These are phyloP conservation scores for Gloeopeniophorella convolvens DNA, from an alignment of 768 basidiomycete genomes.

Conservation along the genomic window DNA sequence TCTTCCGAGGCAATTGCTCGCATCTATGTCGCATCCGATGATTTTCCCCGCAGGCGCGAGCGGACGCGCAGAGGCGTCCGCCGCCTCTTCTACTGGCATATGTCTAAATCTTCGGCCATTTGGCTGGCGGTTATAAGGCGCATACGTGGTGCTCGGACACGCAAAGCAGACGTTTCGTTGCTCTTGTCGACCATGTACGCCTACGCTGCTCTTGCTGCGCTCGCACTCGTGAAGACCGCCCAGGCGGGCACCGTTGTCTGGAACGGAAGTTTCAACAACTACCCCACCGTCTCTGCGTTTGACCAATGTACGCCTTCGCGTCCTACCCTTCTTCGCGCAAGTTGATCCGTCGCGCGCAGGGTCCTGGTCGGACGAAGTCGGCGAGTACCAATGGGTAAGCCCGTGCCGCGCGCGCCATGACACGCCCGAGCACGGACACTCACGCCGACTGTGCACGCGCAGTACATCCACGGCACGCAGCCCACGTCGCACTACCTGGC, in stretches of 20 bases:
- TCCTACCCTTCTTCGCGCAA: neutral
- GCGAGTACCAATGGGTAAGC: conserved; percentile 50
- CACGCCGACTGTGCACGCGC: neutral
- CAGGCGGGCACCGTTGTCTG: conserved; percentile 48
- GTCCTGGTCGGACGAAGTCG: conserved; percentile 51
- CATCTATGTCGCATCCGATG: conserved; percentile 13
- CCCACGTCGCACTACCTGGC: conserved; percentile 49
- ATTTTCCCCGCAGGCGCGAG: conserved; percentile 13
- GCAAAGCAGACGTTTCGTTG: no score
- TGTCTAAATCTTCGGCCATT: no score
- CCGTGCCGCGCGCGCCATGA: neutral
- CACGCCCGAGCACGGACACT: no score
- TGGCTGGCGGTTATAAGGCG: no score
- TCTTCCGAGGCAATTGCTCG: conserved; percentile 3
- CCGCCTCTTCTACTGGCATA: no score
- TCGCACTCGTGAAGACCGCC: conserved; percentile 27
- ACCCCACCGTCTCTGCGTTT: conserved; percentile 39
- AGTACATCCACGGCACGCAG: conserved; percentile 48
- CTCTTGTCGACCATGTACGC: no score
- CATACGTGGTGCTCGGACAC: no score
- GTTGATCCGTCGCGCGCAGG: no score
- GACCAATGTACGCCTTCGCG: conserved; percentile 40
- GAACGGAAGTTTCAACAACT: conserved; percentile 49
- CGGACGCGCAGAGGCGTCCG: no score
- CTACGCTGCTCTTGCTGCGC: no score